These are phyloP conservation scores for Rhizopogon rudus DNA, from an alignment of 768 basidiomycete species.

Conservation along the genomic window DNA sequence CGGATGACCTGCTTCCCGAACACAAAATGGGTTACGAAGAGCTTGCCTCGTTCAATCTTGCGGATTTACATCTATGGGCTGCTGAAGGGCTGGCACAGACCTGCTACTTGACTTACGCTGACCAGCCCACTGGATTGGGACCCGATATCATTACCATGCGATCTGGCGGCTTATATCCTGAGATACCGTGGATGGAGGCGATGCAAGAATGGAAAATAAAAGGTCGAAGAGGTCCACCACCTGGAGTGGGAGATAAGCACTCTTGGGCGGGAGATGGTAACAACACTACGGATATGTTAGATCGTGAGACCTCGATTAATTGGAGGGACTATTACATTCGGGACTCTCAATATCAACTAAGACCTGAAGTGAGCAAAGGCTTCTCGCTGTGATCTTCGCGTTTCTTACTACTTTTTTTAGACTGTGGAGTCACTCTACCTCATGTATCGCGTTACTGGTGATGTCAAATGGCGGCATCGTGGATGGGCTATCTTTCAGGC, in stretches of 20 bases:
- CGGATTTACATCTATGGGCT: slow-evolving; percentile 67
- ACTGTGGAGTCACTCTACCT: slow-evolving; percentile 71
- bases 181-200: slow-evolving; percentile 22
- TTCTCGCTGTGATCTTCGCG: neutral
- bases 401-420: slow-evolving; percentile 29
- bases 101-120: slow-evolving; percentile 68
- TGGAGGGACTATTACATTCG: slow-evolving; percentile 51
- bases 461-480: slow-evolving; percentile 62
- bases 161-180: slow-evolving; percentile 17
- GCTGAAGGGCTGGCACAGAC: slow-evolving; percentile 71
- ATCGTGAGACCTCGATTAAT: slow-evolving; percentile 17
- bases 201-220: slow-evolving; percentile 44
- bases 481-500: slow-evolving; percentile 71
- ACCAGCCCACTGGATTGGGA: slow-evolving; percentile 62
- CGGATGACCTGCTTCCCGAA: slow-evolving; percentile 15
- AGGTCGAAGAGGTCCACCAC: slow-evolving; percentile 43
- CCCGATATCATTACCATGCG: slow-evolving; percentile 50
- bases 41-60: slow-evolving; percentile 45
- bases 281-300: slow-evolving; percentile 7
- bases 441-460: slow-evolving; percentile 65
- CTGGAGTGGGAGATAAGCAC: slow-evolving; percentile 42
- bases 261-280: slow-evolving; percentile 23
- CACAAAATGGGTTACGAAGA: slow-evolving; percentile 28
- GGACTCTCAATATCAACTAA: slow-evolving; percentile 47
- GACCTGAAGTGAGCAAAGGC: slow-evolving; percentile 57